phyloP scores from a whole-genome alignment of 192 early-diverging fungal species.

The Coemansia sp. region DNA sequence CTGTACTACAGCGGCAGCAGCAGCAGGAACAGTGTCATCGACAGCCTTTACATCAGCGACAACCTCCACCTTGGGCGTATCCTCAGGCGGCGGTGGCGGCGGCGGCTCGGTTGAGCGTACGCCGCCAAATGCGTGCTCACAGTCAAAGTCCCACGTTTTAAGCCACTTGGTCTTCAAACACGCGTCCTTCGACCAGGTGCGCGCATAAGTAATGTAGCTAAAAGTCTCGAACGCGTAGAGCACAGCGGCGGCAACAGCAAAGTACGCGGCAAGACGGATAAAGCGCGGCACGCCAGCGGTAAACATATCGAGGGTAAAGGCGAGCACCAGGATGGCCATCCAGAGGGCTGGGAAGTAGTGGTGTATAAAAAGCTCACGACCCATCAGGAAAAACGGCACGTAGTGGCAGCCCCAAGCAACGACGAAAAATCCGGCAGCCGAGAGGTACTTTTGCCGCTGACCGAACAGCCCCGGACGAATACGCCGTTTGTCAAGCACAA shows the following conservation, averaged over 20 bases:
- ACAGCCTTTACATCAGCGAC: background rate
- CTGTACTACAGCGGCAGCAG: background rate
- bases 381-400: constrained; percentile 87
- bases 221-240: constrained; percentile 64
- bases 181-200: constrained; percentile 63
- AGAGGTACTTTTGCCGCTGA: constrained; percentile 51
- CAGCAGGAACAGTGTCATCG: background rate
- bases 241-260: constrained; percentile 46
- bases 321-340: constrained; percentile 78
- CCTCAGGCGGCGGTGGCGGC: constrained; percentile 8
- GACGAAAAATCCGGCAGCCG: constrained; percentile 65
- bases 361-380: constrained; percentile 87
- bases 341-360: constrained; percentile 95
- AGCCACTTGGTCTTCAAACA: constrained; percentile 78
- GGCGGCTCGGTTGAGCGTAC: constrained; percentile 24
- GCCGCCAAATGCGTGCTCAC: constrained; percentile 55
- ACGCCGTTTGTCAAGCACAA: constrained; percentile 62
- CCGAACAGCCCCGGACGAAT: constrained; percentile 28
- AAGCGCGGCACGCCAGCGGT: constrained; percentile 55
- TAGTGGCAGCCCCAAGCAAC: constrained; percentile 83
- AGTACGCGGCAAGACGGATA: constrained; percentile 48
- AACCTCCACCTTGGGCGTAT: background rate
- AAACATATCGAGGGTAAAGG: constrained; percentile 69
- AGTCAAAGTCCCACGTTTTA: constrained; percentile 82
- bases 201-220: constrained; percentile 82